A percentile compares a stretch with the other conserved stretches of the same genome.
Conservation (phyloP, 2,329 filamentous ascomycete species). For the Coniochaeta sp. region DNA sequence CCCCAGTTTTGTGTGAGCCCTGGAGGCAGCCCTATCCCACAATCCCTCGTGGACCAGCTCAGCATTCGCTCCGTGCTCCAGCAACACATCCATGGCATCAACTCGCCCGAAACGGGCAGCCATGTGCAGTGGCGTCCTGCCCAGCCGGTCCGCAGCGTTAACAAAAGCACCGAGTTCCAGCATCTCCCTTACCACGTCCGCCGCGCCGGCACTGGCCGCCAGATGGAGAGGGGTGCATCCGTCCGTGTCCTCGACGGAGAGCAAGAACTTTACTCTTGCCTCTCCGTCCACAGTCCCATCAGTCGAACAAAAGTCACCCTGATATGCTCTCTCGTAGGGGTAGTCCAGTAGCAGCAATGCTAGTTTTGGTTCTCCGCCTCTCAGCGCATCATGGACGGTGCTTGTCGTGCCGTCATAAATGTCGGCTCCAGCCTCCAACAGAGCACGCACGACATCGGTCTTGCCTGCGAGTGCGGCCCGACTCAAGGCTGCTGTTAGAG, state of each 20-base stretch:
- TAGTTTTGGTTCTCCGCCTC: constrained; percentile 7
- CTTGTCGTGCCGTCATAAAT: constrained; percentile 6
- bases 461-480: constrained; percentile 7
- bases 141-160: constrained; percentile 5
- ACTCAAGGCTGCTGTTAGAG: constrained; percentile 6
- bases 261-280: constrained; percentile 2
- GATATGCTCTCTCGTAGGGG: constrained; percentile 3
- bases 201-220: constrained; percentile 7
- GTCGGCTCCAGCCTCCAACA: constrained; percentile 13
- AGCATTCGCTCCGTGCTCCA: constrained; percentile 2
- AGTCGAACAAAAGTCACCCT: not conserved
- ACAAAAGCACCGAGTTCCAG: constrained; percentile 7
- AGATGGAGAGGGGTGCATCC: constrained; percentile 14
- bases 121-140: constrained; percentile 8
- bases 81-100: constrained; percentile 1
- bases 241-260: constrained; percentile 6
- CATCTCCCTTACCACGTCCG: constrained; percentile 4
- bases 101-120: constrained; percentile 2
- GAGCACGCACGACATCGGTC: constrained; percentile 7
- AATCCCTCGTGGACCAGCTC: not conserved
- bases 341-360: constrained; percentile 4
- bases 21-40: not conserved
- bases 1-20: not conserved
- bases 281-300: not conserved
- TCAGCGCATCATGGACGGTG: constrained; percentile 11